These are phyloP conservation scores for Venturiaceae sp. DNA, from an alignment of 2,329 filamentous ascomycete genomes.

Conservation along the genomic window DNA sequence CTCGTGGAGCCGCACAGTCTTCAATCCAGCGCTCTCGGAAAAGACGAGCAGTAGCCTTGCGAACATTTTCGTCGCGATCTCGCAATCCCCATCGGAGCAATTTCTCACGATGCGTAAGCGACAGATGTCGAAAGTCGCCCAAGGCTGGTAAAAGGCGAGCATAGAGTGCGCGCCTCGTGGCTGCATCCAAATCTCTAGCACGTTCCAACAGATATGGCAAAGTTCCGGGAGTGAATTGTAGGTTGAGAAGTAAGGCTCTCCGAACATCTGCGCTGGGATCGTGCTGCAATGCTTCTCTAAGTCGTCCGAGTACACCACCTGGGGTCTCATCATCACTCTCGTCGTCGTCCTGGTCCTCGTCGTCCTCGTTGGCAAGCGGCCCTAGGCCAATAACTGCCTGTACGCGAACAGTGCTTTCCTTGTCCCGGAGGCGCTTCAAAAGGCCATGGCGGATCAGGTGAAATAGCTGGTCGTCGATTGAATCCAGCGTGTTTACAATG, in stretches of 20 bases:
- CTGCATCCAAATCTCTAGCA: conserved; percentile 77
- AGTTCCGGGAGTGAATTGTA: conserved; percentile 76
- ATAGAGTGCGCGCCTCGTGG: conserved; percentile 78
- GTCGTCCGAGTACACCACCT: conserved; percentile 66
- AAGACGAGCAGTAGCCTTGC: conserved; percentile 79
- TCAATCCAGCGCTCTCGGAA: conserved; percentile 98
- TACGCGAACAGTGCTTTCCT: conserved; percentile 83
- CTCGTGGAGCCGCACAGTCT: conserved; percentile 59
- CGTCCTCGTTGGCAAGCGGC: conserved; percentile 62
- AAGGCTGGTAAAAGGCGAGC: conserved; percentile 76
- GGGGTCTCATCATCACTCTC: conserved; percentile 57
- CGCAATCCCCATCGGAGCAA: conserved; percentile 88
- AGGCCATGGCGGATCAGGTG: conserved; percentile 70
- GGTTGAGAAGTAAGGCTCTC: conserved; percentile 75
- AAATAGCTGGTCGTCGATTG: conserved; percentile 87
- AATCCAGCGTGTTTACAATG: conserved; percentile 84
- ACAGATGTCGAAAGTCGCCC: conserved; percentile 89
- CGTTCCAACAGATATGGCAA: conserved; percentile 83
- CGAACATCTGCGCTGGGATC: conserved; percentile 91
- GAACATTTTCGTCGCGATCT: conserved; percentile 87
- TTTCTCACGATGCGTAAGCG: conserved; percentile 90
- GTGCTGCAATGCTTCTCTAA: conserved; percentile 83
- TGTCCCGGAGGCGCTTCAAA: conserved; percentile 80
- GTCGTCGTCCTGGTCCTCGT: conserved; percentile 53
- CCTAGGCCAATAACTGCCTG: conserved; percentile 90